phyloP scores from a whole-genome alignment of 2,329 filamentous ascomycete species.

The Fusarium coicis region DNA sequence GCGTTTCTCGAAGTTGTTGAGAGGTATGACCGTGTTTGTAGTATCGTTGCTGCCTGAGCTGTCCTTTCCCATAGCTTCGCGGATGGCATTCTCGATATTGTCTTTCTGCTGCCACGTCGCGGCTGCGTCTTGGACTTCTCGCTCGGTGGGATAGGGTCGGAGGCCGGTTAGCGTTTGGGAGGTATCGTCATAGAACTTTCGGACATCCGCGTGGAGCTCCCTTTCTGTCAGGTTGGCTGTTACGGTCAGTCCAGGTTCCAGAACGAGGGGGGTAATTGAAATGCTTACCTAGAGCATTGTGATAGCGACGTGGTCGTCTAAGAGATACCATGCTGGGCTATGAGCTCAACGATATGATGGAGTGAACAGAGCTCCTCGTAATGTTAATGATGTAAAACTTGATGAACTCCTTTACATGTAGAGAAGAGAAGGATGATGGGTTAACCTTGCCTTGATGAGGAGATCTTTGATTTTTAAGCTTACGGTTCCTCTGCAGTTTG shows the following conservation, averaged over 20 bases:
- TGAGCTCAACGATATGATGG: not conserved
- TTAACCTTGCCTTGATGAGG: not conserved
- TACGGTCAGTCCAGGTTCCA: not conserved
- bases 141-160: not conserved
- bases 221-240: not conserved
- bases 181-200: not conserved
- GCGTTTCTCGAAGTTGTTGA: not conserved
- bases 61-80: not conserved
- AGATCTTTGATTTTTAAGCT: not conserved
- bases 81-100: not conserved
- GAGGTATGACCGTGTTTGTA: not conserved
- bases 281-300: not conserved
- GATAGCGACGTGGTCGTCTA: not conserved
- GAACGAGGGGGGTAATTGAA: not conserved
- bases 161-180: not conserved
- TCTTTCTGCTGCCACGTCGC: not conserved
- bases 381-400: fast-evolving
- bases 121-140: not conserved
- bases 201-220: not conserved
- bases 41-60: not conserved
- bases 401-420: not conserved
- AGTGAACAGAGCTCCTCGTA: not conserved
- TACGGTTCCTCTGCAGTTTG: fast-evolving
- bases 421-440: not conserved
- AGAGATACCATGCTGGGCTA: not conserved